phyloP scores from a whole-genome alignment of 768 basidiomycete species.

The Mycena haematopus region DNA sequence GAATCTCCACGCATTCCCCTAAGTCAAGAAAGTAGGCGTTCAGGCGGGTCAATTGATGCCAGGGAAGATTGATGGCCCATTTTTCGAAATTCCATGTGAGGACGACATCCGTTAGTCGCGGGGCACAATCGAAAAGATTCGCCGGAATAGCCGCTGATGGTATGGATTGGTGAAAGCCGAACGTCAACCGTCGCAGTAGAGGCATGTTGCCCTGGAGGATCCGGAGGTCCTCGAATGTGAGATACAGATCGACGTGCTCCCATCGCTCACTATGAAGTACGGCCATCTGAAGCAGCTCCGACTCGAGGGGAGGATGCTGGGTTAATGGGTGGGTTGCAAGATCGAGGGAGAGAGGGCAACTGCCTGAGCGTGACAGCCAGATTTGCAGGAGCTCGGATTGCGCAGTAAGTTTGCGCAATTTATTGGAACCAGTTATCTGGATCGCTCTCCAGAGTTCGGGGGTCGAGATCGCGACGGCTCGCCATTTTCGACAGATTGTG shows the following conservation, averaged over 20 bases:
- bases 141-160: neutral
- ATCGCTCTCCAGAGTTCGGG: neutral
- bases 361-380: neutral
- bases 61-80: neutral
- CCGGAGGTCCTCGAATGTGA: neutral
- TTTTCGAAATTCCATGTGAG: neutral
- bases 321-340: neutral
- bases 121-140: neutral
- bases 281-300: neutral
- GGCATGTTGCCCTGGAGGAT: neutral
- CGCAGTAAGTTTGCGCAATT: too few relatives aligned
- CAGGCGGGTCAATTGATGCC: neutral
- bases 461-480: neutral
- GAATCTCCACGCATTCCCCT: neutral
- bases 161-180: neutral
- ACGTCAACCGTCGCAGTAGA: neutral
- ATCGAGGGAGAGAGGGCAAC: neutral
- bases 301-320: neutral
- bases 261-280: neutral
- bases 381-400: too few relatives aligned
- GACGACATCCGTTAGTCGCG: neutral
- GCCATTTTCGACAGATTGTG: neutral
- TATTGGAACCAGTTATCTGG: too few relatives aligned
- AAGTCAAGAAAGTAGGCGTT: neutral
- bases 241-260: neutral